Conservation (phyloP, 768 basidiomycete species). For the Boletus pseudo-olivaceus region DNA sequence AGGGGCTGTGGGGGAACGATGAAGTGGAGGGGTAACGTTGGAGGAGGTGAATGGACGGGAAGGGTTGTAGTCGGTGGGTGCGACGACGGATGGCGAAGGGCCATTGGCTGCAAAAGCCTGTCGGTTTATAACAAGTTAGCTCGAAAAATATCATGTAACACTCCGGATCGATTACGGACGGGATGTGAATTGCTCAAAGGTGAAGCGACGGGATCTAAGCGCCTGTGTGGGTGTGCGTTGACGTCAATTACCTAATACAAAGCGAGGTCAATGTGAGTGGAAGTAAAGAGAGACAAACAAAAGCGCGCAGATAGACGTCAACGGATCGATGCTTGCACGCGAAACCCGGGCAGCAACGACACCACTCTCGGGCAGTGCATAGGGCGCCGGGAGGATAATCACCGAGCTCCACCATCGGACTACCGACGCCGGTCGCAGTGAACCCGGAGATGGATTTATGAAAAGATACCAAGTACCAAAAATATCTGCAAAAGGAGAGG, state of each 20-base stretch:
- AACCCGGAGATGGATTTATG: constrained; percentile 16
- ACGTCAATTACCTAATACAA: constrained; percentile 31
- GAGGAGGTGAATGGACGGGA: constrained; percentile 13
- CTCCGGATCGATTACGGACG: constrained; percentile 18
- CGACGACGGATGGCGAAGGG: neutral
- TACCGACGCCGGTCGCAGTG: constrained; percentile 9
- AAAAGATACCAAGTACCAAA: constrained; percentile 6
- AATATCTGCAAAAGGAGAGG: constrained; percentile 4
- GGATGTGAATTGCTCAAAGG: constrained; percentile 8
- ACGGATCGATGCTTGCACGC: constrained; percentile 1
- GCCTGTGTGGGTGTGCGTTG: constrained; percentile 8
- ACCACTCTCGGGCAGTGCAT: neutral
- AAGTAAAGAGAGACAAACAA: constrained; percentile 12
- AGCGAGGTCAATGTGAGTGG: constrained; percentile 2
- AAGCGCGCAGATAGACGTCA: constrained; percentile 1
- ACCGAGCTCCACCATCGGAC: constrained; percentile 19
- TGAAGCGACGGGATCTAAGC: constrained; percentile 15
- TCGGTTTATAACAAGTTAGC: constrained; percentile 23
- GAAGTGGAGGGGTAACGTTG: neutral
- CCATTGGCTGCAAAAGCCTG: constrained; percentile 7
- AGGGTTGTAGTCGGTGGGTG: constrained; percentile 1
- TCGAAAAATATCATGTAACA: constrained; percentile 7
- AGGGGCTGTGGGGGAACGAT: constrained; percentile 13
- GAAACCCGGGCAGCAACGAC: neutral
- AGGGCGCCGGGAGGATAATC: constrained; percentile 17